Evolutionary conservation across 352 stramenopile species (phyloP).

Genomic region (Plasmopara muralis): DNA sequence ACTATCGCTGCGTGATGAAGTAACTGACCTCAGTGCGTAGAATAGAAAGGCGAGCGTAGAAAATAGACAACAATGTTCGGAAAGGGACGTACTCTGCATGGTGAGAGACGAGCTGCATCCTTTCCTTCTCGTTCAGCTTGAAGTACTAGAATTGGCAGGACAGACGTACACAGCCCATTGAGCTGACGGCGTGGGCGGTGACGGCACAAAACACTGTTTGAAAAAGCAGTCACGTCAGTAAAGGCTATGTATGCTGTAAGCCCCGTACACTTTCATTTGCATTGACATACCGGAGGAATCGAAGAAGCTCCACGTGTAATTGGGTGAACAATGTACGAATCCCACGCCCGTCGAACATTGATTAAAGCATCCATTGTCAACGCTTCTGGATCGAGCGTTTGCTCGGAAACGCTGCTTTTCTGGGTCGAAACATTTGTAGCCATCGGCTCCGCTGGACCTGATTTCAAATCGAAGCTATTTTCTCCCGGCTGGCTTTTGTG

Average conservation of each 20-base stretch:
- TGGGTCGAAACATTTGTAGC: slow-evolving; percentile 1
- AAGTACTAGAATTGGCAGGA: background rate
- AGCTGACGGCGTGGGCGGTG: slow-evolving; percentile 20
- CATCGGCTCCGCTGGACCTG: background rate
- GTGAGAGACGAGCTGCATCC: background rate
- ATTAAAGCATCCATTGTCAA: slow-evolving; percentile 31
- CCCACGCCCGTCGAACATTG: slow-evolving; percentile 30
- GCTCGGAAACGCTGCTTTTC: background rate
- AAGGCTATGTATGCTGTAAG: background rate
- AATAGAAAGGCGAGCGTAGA: background rate
- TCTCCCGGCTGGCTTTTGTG: background rate
- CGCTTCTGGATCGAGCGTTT: slow-evolving; percentile 17
- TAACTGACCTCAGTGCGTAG: slow-evolving; percentile 47
- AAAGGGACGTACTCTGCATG: background rate
- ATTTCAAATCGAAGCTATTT: background rate
- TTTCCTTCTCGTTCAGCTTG: background rate
- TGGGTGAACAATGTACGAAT: slow-evolving; percentile 24
- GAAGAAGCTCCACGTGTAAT: slow-evolving; percentile 24
- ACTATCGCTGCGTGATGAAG: slow-evolving; percentile 55
- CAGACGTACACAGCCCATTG: slow-evolving; percentile 24
- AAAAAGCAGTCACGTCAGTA: slow-evolving; percentile 4
- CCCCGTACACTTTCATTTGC: background rate
- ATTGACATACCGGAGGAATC: slow-evolving; percentile 30
- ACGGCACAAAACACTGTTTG: slow-evolving; percentile 39
- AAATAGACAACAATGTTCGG: too few species aligned